Conservation (phyloP, 2,329 filamentous ascomycete genomes). For the Colletotrichum agaves region DNA sequence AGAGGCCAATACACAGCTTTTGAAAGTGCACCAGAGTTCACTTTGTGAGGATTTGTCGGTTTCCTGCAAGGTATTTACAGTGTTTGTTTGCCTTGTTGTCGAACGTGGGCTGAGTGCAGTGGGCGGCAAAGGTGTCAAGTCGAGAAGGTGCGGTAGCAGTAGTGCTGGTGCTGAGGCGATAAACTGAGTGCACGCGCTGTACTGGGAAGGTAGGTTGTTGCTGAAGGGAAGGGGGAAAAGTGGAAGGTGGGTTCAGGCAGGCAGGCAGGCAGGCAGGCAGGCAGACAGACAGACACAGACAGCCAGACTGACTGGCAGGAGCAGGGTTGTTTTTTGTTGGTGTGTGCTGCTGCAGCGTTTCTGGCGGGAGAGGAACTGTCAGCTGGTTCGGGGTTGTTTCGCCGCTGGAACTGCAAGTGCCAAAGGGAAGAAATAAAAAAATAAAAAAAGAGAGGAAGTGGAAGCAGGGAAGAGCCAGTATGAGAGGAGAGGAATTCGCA, state of each 20-base stretch:
- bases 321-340: conserved; percentile 4
- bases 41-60: neutral
- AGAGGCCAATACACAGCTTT: conserved; percentile 30
- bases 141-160: neutral
- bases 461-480: conserved; percentile 14
- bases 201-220: conserved; percentile 36
- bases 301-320: neutral
- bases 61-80: neutral
- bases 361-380: conserved; percentile 23
- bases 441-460: neutral
- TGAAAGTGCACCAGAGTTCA: conserved; percentile 12
- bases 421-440: neutral
- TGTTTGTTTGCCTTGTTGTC: conserved; percentile 24
- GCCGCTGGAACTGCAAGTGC: conserved; percentile 10
- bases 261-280: conserved; percentile 19
- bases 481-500: conserved; percentile 17
- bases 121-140: conserved; percentile 12
- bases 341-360: conserved; percentile 18
- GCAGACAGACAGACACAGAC: conserved; percentile 17
- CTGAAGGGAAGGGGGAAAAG: conserved; percentile 39
- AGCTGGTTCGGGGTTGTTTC: conserved; percentile 24
- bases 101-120: conserved; percentile 7
- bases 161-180: conserved; percentile 33
- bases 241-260: conserved; percentile 23
- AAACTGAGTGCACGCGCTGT: conserved; percentile 34